Conservation (phyloP, 129 eudicot species). For the Flaveria brownii region DNA sequence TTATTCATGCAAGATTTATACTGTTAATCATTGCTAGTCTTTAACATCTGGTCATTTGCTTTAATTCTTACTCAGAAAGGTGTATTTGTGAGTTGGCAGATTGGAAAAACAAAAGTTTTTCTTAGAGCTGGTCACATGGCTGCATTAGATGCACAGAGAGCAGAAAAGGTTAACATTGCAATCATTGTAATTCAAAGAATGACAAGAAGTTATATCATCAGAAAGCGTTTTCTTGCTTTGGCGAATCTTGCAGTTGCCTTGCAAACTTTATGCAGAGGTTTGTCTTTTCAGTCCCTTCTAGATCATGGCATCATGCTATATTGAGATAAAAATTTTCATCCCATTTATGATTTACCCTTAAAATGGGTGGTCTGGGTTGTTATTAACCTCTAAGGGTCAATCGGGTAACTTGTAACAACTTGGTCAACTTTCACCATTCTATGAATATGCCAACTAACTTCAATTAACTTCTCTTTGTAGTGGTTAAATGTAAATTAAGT, state of each 20-base stretch:
- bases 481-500: neutral
- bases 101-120: slow-evolving; percentile 86
- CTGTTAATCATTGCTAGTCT: slow-evolving; percentile 4
- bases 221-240: slow-evolving; percentile 68
- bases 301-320: neutral
- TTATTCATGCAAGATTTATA: neutral
- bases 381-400: neutral
- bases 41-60: slow-evolving; percentile 15
- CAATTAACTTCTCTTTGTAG: neutral
- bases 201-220: slow-evolving; percentile 65
- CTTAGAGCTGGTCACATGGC: slow-evolving; percentile 99
- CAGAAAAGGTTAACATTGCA: slow-evolving; percentile 65
- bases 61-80: slow-evolving; percentile 21
- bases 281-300: slow-evolving; percentile 24
- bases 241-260: slow-evolving; percentile 63
- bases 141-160: slow-evolving; percentile 74
- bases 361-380: neutral
- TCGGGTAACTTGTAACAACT: neutral
- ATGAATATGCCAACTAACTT: neutral
- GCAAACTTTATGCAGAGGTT: slow-evolving; percentile 86
- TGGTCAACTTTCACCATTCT: neutral
- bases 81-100: slow-evolving; percentile 52
- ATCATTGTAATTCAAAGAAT: slow-evolving; percentile 70
- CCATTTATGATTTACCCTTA: neutral
- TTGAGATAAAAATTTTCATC: neutral